Conservation (phyloP, 1,284 basidiomycete species). For the Melanopsichium pennsylvanicum region DNA sequence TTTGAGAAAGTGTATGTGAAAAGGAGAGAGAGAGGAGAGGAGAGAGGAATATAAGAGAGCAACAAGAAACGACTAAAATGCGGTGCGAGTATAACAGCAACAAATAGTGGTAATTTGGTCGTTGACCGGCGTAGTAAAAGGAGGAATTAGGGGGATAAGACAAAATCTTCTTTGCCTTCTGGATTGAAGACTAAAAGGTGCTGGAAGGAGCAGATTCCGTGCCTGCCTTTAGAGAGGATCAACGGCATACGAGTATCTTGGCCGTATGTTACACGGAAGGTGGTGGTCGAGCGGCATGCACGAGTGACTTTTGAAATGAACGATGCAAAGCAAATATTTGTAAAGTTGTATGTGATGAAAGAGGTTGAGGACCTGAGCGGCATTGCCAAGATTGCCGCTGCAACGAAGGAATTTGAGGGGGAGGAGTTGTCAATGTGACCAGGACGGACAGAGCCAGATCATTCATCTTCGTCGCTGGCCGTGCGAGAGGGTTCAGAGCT, state of each 20-base stretch:
- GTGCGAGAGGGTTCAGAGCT: background rate
- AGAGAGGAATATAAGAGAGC: background rate
- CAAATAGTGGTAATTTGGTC: no score
- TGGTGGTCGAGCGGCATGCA: background rate
- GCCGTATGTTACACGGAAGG: slow-evolving; percentile 23
- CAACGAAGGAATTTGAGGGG: background rate
- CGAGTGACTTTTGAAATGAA: background rate
- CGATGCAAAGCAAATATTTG: background rate
- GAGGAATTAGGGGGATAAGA: no score
- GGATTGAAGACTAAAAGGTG: background rate
- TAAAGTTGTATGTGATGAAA: background rate
- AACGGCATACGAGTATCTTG: slow-evolving; percentile 44
- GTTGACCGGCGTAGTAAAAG: slow-evolving; percentile 16
- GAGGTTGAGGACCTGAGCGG: background rate
- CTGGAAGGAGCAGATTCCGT: slow-evolving; percentile 11
- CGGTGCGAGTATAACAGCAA: slow-evolving; percentile 40
- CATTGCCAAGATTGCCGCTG: slow-evolving; percentile 11
- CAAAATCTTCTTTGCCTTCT: slow-evolving; percentile 17
- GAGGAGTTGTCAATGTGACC: background rate
- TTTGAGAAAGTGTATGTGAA: background rate
- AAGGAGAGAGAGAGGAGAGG: background rate
- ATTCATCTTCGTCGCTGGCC: slow-evolving; percentile 42
- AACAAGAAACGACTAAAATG: slow-evolving; percentile 15
- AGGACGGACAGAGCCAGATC: background rate
- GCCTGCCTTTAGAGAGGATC: slow-evolving; percentile 15